A percentile compares a stretch with the other conserved stretches of the same genome.
Conservation (phyloP, 2,329 filamentous ascomycete species). For the Pyricularia sp. region DNA sequence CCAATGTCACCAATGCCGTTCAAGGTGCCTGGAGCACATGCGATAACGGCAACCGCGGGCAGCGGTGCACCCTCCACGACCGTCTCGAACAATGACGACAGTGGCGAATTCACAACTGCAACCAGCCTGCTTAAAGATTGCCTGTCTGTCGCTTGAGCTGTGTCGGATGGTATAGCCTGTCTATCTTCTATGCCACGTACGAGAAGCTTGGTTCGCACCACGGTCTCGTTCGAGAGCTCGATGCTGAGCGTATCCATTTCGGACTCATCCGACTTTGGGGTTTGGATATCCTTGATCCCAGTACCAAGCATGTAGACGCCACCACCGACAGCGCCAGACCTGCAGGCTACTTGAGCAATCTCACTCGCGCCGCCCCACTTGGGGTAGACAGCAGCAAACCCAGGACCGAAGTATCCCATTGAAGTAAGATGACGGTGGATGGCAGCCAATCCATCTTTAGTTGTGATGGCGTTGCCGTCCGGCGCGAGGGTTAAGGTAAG, state of each 20-base stretch:
- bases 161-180: not conserved
- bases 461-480: slow-evolving; percentile 43
- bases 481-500: slow-evolving; percentile 61
- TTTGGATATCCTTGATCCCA: slow-evolving; percentile 34
- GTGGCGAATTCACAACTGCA: slow-evolving; percentile 52
- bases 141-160: not conserved
- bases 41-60: slow-evolving; percentile 60
- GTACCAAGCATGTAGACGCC: slow-evolving; percentile 78
- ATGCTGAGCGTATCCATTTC: slow-evolving; percentile 24
- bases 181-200: slow-evolving; percentile 28
- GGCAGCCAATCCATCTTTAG: slow-evolving; percentile 52
- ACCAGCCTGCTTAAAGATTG: slow-evolving; percentile 40
- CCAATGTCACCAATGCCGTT: slow-evolving; percentile 15
- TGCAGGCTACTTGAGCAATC: slow-evolving; percentile 80
- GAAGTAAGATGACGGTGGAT: slow-evolving; percentile 74
- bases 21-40: slow-evolving; percentile 45
- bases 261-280: slow-evolving; percentile 9
- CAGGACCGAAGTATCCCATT: slow-evolving; percentile 75
- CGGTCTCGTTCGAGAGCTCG: slow-evolving; percentile 42
- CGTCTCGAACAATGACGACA: slow-evolving; percentile 54
- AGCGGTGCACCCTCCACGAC: slow-evolving; percentile 61
- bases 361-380: slow-evolving; percentile 91
- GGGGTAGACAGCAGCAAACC: slow-evolving; percentile 78
- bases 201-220: slow-evolving; percentile 40
- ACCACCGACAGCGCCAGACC: slow-evolving; percentile 81